phyloP scores from a whole-genome alignment of 83 land plant genomes.

The Thuja plicata region DNA sequence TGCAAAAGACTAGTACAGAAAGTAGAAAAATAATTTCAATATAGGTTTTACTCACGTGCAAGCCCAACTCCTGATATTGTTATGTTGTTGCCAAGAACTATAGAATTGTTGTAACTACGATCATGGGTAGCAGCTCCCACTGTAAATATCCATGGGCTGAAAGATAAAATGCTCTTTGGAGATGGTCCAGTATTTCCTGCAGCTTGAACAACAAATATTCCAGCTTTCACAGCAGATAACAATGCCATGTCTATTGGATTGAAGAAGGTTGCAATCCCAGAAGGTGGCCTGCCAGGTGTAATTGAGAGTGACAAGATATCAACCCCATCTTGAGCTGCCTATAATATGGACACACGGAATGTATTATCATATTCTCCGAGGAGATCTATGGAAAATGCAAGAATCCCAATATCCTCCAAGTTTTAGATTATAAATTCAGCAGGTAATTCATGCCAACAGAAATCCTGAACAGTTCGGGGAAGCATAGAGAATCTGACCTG shows the following conservation, averaged over 20 bases:
- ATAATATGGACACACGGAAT: not conserved
- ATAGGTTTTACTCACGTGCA: conserved; percentile 65
- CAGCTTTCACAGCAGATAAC: conserved; percentile 77
- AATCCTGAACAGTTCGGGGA: conserved; percentile 6
- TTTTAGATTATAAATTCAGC: conserved; percentile 12
- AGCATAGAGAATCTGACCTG: conserved; percentile 52
- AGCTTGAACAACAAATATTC: conserved; percentile 90
- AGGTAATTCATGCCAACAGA: conserved; percentile 14
- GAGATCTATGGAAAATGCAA: not conserved
- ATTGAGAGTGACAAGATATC: conserved; percentile 84
- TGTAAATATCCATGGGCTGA: conserved; percentile 93
- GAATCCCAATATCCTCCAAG: not conserved
- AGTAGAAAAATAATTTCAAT: not conserved
- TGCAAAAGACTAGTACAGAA: not conserved
- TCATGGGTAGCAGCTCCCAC: conserved; percentile 81
- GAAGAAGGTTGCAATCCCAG: conserved; percentile 84
- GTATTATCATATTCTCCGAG: conserved; percentile 1
- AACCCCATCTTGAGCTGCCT: conserved; percentile 97
- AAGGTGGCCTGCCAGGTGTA: conserved; percentile 76
- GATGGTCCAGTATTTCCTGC: conserved; percentile 87
- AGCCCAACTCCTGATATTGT: conserved; percentile 76
- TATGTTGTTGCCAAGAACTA: conserved; percentile 63
- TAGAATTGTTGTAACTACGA: conserved; percentile 61
- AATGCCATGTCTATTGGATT: conserved; percentile 88
- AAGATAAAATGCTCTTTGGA: conserved; percentile 73